A percentile compares a stretch with the other conserved stretches of the same genome.
phyloP scores from a whole-genome alignment of 2,329 filamentous ascomycete genomes.

The Arthroderma sp. region DNA sequence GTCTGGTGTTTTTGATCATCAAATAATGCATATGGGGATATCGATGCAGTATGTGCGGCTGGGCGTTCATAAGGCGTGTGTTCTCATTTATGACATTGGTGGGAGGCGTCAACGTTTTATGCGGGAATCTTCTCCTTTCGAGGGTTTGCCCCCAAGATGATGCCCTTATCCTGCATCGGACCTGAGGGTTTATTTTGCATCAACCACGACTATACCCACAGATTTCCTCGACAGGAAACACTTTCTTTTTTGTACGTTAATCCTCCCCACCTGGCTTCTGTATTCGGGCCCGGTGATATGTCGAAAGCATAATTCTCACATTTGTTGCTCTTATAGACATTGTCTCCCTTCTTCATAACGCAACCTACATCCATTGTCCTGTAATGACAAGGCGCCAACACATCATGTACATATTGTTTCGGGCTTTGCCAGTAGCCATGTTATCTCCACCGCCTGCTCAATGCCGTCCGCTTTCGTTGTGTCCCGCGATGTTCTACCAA shows the following conservation, averaged over 20 bases:
- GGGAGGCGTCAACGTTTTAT: constrained; percentile 22
- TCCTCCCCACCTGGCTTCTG: constrained; percentile 32
- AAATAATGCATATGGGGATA: constrained; percentile 22
- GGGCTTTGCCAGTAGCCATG: constrained; percentile 11
- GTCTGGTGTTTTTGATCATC: constrained; percentile 12
- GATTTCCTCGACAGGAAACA: constrained; percentile 17
- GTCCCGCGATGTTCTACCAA: too few species aligned
- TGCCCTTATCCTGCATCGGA: constrained; percentile 13
- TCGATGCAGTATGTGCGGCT: constrained; percentile 22
- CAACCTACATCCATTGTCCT: constrained; percentile 15
- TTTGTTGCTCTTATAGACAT: constrained; percentile 30
- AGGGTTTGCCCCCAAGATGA: constrained; percentile 14
- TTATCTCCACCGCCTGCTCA: not conserved
- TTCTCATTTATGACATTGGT: constrained; percentile 16
- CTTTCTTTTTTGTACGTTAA: constrained; percentile 37
- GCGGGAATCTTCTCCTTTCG: constrained; percentile 24
- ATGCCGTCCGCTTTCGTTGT: not conserved
- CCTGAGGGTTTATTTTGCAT: constrained; percentile 22
- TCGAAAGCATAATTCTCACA: constrained; percentile 35
- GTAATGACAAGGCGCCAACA: constrained; percentile 10
- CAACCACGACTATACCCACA: constrained; percentile 20
- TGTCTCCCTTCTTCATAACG: constrained; percentile 12
- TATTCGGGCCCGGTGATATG: constrained; percentile 28
- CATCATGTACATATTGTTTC: constrained; percentile 7
- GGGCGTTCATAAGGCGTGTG: constrained; percentile 23